A percentile compares a stretch with the other conserved stretches of the same genome.
phyloP scores from a whole-genome alignment of 202 grass and related monocot species.

The Eragrostis tef region DNA sequence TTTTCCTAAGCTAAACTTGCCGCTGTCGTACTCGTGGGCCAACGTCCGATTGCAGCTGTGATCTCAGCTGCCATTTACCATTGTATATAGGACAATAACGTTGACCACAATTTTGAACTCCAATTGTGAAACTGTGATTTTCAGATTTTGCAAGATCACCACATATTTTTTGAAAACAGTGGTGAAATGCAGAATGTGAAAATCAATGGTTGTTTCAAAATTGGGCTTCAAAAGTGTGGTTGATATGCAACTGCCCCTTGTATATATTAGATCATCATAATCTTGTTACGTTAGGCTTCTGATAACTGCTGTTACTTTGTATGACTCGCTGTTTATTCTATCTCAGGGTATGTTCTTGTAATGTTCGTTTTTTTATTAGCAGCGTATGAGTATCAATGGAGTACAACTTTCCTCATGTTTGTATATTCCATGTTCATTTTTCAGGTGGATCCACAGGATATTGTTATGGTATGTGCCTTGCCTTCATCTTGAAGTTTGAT shows the following conservation, averaged over 20 bases:
- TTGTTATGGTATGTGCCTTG: constrained; percentile 84
- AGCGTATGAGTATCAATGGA: constrained; percentile 1
- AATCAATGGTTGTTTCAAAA: too few species aligned
- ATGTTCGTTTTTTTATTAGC: constrained; percentile 12
- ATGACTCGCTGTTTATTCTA: constrained; percentile 10
- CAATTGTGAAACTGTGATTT: too few species aligned
- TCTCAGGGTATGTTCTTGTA: constrained; percentile 21
- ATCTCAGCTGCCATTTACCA: constrained; percentile 19
- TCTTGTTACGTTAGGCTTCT: background rate
- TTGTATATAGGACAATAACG: constrained; percentile 11
- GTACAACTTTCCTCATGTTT: constrained; percentile 1
- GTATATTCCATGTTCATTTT: constrained; percentile 51
- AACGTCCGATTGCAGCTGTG: background rate
- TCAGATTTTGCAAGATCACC: too few species aligned
- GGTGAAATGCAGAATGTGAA: too few species aligned
- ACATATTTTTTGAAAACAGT: too few species aligned
- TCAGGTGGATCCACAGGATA: constrained; percentile 97
- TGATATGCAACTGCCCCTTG: too few species aligned
- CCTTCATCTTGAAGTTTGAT: constrained; percentile 33
- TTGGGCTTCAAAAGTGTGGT: too few species aligned
- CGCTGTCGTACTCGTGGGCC: too few species aligned
- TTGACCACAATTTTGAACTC: too few species aligned
- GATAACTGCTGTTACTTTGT: constrained; percentile 9
- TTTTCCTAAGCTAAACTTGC: too few species aligned
- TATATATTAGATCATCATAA: constrained; percentile 17